These are phyloP conservation scores for Phytophthora fragariaefolia DNA, from an alignment of 352 stramenopile species.

Conservation along the genomic window DNA sequence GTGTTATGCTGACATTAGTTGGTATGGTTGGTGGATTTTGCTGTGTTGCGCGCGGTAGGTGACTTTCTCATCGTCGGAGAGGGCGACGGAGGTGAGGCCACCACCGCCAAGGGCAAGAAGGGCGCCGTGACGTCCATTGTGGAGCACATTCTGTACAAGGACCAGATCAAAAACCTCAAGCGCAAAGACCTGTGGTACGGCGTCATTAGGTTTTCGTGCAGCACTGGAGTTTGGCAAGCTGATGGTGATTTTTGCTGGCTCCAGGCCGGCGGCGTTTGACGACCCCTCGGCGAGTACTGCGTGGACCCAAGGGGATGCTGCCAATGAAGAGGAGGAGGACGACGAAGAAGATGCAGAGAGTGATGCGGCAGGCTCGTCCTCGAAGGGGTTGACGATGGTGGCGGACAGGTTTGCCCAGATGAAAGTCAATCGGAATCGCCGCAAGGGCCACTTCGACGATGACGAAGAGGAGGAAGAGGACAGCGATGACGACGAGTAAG, in stretches of 20 bases:
- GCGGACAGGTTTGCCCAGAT: constrained; percentile 55
- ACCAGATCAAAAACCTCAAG: constrained; percentile 98
- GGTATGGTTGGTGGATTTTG: not conserved
- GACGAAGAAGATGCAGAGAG: constrained; percentile 20
- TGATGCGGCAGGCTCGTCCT: constrained; percentile 10
- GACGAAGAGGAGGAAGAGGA: constrained; percentile 77
- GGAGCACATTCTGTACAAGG: constrained; percentile 98
- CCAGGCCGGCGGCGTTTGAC: constrained; percentile 69
- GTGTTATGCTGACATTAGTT: too few species aligned
- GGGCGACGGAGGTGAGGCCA: constrained; percentile 67
- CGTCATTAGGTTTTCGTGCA: constrained; percentile 10
- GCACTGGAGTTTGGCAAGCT: not conserved
- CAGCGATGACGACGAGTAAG: constrained; percentile 53
- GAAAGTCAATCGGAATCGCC: constrained; percentile 82
- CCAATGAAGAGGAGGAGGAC: constrained; percentile 22
- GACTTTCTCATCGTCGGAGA: constrained; percentile 96
- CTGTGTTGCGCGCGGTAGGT: constrained; percentile 43
- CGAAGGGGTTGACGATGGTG: constrained; percentile 69
- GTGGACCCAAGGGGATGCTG: constrained; percentile 13
- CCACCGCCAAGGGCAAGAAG: constrained; percentile 85
- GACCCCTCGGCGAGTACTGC: constrained; percentile 11
- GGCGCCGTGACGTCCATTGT: constrained; percentile 92
- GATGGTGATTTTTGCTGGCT: not conserved
- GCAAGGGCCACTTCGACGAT: constrained; percentile 76
- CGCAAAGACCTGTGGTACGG: constrained; percentile 91